phyloP scores from a whole-genome alignment of 208 protist genomes.

The Wallacemonas sp. region DNA sequence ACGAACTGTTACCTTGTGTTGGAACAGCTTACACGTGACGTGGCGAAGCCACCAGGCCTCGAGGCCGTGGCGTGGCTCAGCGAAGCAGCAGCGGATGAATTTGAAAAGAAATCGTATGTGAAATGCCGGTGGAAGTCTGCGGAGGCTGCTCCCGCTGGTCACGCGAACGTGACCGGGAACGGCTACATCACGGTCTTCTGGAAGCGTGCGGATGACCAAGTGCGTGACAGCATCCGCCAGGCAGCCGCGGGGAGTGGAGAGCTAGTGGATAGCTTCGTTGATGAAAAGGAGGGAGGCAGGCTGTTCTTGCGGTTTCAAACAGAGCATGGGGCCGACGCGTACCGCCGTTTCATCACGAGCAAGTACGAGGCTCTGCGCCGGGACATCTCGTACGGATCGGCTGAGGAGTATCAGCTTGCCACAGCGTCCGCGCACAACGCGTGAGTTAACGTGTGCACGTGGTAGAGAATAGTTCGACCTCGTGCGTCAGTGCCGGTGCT shows the following conservation, averaged over 20 bases:
- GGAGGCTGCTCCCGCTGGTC: not conserved
- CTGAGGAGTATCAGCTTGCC: constrained; percentile 38
- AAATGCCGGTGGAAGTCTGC: not conserved
- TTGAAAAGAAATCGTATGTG: constrained; percentile 57
- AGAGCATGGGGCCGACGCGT: constrained; percentile 44
- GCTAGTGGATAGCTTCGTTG: constrained; percentile 41
- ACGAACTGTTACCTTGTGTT: constrained; percentile 32
- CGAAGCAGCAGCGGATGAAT: constrained; percentile 29
- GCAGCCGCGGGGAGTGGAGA: constrained; percentile 2
- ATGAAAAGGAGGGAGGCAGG: constrained; percentile 67
- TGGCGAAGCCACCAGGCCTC: constrained; percentile 16
- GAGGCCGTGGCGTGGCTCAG: constrained; percentile 65
- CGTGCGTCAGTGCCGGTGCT: too few relatives aligned
- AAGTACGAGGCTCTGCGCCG: constrained; percentile 33
- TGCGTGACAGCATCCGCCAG: constrained; percentile 13
- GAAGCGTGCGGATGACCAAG: constrained; percentile 22
- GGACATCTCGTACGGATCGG: constrained; percentile 54
- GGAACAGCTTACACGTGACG: not conserved
- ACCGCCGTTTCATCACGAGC: constrained; percentile 27
- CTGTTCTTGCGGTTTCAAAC: constrained; percentile 50
- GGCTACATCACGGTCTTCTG: constrained; percentile 52
- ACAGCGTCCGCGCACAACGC: not conserved
- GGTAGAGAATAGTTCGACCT: too few relatives aligned
- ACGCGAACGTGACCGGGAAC: not conserved
- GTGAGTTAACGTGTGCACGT: too few relatives aligned